A percentile compares a stretch with the other conserved stretches of the same genome.
Conservation (phyloP, 352 stramenopile species). For the Pythium utonaiense region DNA sequence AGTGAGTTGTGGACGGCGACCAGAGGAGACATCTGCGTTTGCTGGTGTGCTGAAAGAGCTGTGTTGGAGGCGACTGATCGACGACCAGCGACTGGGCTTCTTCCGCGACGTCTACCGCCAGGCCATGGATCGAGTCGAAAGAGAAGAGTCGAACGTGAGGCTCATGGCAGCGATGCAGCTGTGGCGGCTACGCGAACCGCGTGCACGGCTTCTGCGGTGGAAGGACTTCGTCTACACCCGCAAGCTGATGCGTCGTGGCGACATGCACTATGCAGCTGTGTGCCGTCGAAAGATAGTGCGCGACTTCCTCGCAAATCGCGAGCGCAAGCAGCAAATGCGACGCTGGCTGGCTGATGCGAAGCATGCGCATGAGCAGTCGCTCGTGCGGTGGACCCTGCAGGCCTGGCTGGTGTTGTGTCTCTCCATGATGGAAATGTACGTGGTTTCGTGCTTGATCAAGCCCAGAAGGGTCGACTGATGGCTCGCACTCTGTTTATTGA, state of each 20-base stretch:
- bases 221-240: slow-evolving; percentile 36
- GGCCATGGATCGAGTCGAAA: slow-evolving; percentile 32
- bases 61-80: slow-evolving; percentile 52
- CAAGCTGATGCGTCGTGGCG: slow-evolving; percentile 29
- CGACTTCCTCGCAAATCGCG: slow-evolving; percentile 22
- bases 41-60: slow-evolving; percentile 28
- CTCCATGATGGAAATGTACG: slow-evolving; percentile 48
- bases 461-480: neutral
- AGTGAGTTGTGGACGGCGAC: neutral
- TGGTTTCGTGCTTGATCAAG: neutral
- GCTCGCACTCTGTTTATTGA: neutral
- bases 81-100: slow-evolving; percentile 54
- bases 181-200: slow-evolving; percentile 46
- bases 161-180: slow-evolving; percentile 36
- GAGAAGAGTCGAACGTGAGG: slow-evolving; percentile 31
- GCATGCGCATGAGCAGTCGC: slow-evolving; percentile 18
- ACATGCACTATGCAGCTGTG: slow-evolving; percentile 25
- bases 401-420: slow-evolving; percentile 39
- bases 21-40: slow-evolving; percentile 24
- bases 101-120: slow-evolving; percentile 46
- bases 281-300: slow-evolving; percentile 26
- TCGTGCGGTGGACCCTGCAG: slow-evolving; percentile 32
- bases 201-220: slow-evolving; percentile 40
- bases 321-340: slow-evolving; percentile 26
- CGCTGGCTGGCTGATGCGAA: slow-evolving; percentile 17